Percentiles rank a stretch among this genome's conserved stretches.
Evolutionary conservation across 768 basidiomycete species (phyloP).

Genomic region (Coprinellus micaceus): DNA sequence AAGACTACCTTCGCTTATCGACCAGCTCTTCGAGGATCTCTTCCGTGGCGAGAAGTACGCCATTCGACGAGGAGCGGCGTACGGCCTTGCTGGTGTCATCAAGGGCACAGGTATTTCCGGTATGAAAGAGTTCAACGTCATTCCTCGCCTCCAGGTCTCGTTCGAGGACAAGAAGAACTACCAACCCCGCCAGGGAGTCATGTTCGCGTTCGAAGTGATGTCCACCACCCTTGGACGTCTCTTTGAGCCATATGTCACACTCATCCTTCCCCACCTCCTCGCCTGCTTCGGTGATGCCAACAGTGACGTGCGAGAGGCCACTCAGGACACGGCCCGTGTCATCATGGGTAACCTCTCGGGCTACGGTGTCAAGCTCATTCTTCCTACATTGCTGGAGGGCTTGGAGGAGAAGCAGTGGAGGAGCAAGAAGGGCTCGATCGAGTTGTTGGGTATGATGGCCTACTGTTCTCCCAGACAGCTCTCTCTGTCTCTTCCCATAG

Average conservation of each 20-base stretch:
- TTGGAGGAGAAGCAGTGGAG: constrained; percentile 99
- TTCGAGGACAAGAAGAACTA: constrained; percentile 87
- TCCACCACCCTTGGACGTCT: constrained; percentile 81
- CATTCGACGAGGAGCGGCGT: constrained; percentile 92
- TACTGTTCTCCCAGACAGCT: constrained; percentile 96
- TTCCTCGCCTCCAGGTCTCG: constrained; percentile 67
- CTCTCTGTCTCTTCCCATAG: constrained; percentile 90
- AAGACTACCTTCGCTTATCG: constrained; percentile 61
- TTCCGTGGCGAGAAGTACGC: constrained; percentile 84
- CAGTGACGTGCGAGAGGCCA: constrained; percentile 88
- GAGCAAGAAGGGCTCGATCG: constrained; percentile 95
- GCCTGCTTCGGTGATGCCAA: constrained; percentile 82
- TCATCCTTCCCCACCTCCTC: constrained; percentile 79
- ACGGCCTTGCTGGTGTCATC: constrained; percentile 89
- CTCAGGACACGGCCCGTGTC: constrained; percentile 84
- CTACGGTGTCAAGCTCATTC: constrained; percentile 92
- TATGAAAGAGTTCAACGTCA: constrained; percentile 80
- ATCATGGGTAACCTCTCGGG: constrained; percentile 96
- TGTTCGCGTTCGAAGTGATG: constrained; percentile 93
- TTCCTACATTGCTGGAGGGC: constrained; percentile 85
- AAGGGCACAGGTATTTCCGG: constrained; percentile 86
- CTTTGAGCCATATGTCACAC: constrained; percentile 90
- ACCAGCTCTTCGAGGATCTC: constrained; percentile 72
- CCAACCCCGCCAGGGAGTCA: constrained; percentile 86
- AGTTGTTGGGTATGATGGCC: constrained; percentile 96